These are phyloP conservation scores for Macrotyloma uniflorum DNA, from an alignment of 306 rosid species.

Conservation along the genomic window DNA sequence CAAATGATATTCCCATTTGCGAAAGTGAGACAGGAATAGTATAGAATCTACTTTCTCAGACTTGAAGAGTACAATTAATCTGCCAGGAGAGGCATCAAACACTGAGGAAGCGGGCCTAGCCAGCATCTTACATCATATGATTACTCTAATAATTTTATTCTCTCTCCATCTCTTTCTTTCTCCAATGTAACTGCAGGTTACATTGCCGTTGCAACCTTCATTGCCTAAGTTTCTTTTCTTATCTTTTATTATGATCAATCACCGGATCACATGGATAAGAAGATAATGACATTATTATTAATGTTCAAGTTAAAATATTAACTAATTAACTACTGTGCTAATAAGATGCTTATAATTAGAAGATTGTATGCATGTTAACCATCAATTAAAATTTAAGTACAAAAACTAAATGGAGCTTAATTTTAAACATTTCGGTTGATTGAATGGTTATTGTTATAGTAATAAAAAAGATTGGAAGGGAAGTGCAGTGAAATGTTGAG, in stretches of 20 bases:
- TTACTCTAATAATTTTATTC: constrained; percentile 38
- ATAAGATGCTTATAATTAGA: neutral
- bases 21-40: constrained; percentile 51
- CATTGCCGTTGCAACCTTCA: constrained; percentile 17
- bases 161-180: constrained; percentile 17
- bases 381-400: neutral
- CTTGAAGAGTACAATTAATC: constrained; percentile 48
- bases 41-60: constrained; percentile 57
- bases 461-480: neutral
- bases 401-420: neutral
- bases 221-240: neutral
- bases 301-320: neutral
- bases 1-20: constrained; percentile 35
- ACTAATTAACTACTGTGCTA: neutral
- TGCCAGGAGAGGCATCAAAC: constrained; percentile 54
- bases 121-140: constrained; percentile 53
- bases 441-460: neutral
- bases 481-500: neutral
- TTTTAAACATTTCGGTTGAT: neutral
- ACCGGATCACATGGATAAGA: neutral
- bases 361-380: neutral
- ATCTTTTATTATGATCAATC: neutral
- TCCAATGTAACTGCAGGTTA: constrained; percentile 31
- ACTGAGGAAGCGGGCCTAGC: constrained; percentile 52
- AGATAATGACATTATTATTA: neutral